Evolutionary conservation across 2,329 filamentous ascomycete species (phyloP), one percentile per base, ranked within the genome.

Genomic region (Fusarium sp.): DNA sequence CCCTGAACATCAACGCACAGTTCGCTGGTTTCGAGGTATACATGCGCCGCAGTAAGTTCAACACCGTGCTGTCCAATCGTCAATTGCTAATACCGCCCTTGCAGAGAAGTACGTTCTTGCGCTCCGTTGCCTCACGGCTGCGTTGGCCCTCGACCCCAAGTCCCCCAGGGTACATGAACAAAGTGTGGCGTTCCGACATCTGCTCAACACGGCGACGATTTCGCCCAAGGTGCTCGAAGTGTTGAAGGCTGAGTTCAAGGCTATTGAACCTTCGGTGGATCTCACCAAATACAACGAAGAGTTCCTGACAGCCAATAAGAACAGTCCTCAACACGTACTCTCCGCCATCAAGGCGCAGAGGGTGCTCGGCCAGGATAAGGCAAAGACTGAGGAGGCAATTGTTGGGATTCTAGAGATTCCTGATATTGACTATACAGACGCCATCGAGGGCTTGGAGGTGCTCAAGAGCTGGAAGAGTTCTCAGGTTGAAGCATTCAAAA

Each of bases 11-110:
- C 50, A 90, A 96, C 66, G 93, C 89, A 23, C 96, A 99, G 81
- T 87, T 91, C 70, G 89, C 91, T 55, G 96, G 94, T 6, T 98
- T 98, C 75, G 95, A 98, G 82, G 92, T 99, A 16, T 95, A 94
- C 78, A 86, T 97, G 64, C 88, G 94, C 77, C 88, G 92, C 84
- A 90, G 94, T 97, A 89, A 86, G 91, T 83, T 34, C 8, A 15
- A 43, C 18, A 13, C 27, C 23, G 23, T 23, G 23, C 23, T 15
- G 15, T 3, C 30, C 6, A 11, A 11, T n/a, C 11, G 13, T n/a
- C 31, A 48, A 23, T 43, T 6, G 50, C 44, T 59, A 31, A 57
- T 58, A 47, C 23, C 15, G 6, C 8, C 12, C 5, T 40, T 62
- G 44, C 75, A 95, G 95, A 90, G 78, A 98, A 98, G 84, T 94